A percentile compares a stretch with the other conserved stretches of the same genome.
phyloP scores from a whole-genome alignment of 1,139 yeast genomes.

The Diutina pseudorugosa region DNA sequence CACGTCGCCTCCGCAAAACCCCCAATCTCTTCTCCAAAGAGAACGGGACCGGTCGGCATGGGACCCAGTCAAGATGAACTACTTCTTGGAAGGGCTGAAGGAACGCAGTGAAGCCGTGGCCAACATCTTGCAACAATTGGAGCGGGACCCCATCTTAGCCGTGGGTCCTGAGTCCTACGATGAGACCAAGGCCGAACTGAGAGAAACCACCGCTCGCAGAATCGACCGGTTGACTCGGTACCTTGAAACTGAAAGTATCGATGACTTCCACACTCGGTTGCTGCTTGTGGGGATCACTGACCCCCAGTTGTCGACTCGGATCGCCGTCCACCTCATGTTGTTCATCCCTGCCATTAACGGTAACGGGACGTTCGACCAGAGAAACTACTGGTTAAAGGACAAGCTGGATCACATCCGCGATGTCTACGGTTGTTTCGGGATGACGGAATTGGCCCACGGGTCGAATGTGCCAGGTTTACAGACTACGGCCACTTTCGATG shows the following conservation, averaged over 20 bases:
- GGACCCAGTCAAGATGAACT: slow-evolving; percentile 32
- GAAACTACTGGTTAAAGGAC: slow-evolving; percentile 60
- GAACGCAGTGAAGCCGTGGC: slow-evolving; percentile 22
- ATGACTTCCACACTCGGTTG: slow-evolving; percentile 22
- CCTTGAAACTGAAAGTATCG: slow-evolving; percentile 28
- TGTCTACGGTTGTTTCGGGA: slow-evolving; percentile 35
- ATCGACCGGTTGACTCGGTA: slow-evolving; percentile 32
- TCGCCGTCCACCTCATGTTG: slow-evolving; percentile 38
- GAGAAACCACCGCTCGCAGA: slow-evolving; percentile 31
- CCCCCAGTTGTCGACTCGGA: slow-evolving; percentile 37
- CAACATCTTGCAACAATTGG: slow-evolving; percentile 29
- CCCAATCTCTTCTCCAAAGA: slow-evolving; percentile 20
- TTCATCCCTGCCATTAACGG: slow-evolving; percentile 35
- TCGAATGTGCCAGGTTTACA: slow-evolving; percentile 35
- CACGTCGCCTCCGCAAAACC: slow-evolving; percentile 18
- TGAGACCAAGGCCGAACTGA: slow-evolving; percentile 25
- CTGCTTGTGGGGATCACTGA: slow-evolving; percentile 33
- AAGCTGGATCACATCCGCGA: slow-evolving; percentile 30
- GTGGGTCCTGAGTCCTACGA: slow-evolving; percentile 28
- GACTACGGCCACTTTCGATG: slow-evolving; percentile 34
- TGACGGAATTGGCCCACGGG: slow-evolving; percentile 41
- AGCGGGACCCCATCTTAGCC: slow-evolving; percentile 36
- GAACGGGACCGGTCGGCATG: slow-evolving; percentile 24
- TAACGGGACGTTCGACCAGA: slow-evolving; percentile 41
- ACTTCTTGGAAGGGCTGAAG: slow-evolving; percentile 33